phyloP scores from a whole-genome alignment of 75 land plant genomes.

The Pseudotsuga menziesii region DNA sequence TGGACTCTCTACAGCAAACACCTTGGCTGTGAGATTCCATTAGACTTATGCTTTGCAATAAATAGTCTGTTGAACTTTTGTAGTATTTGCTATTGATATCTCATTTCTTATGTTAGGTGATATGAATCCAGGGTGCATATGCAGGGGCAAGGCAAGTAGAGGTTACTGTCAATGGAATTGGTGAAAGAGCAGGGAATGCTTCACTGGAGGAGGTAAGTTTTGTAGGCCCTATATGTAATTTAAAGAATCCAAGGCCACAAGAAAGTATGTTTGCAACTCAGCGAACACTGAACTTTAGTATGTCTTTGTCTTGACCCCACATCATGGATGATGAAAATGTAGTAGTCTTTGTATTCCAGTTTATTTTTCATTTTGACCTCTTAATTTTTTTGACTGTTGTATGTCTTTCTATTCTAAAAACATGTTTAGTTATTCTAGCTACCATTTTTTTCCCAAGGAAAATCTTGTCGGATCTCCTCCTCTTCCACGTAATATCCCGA shows the following conservation, averaged over 20 bases:
- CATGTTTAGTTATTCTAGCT: too few species aligned
- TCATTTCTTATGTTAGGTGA: conserved; percentile 7
- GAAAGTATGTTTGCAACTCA: neutral
- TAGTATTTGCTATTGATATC: neutral
- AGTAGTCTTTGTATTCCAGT: neutral
- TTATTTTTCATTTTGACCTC: neutral
- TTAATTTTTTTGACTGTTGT: too few species aligned
- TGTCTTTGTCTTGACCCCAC: neutral
- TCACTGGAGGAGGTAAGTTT: conserved; percentile 82
- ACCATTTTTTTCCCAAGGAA: too few species aligned
- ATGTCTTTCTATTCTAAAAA: too few species aligned
- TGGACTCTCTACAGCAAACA: conserved; percentile 93
- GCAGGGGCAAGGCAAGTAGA: conserved; percentile 97
- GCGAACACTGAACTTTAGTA: neutral
- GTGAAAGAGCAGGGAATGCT: conserved; percentile 99
- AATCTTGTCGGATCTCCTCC: too few species aligned
- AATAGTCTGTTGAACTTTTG: neutral
- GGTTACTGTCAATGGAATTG: conserved; percentile 98
- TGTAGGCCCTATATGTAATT: neutral
- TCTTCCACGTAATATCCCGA: too few species aligned
- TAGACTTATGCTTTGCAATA: neutral
- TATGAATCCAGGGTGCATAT: conserved; percentile 67
- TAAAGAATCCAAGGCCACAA: neutral
- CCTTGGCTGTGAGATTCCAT: conserved; percentile 57
- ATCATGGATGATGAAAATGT: neutral